Base-by-base conservation (phyloP, 495 filamentous ascomycete species). In the Podospora anserina region DNA sequence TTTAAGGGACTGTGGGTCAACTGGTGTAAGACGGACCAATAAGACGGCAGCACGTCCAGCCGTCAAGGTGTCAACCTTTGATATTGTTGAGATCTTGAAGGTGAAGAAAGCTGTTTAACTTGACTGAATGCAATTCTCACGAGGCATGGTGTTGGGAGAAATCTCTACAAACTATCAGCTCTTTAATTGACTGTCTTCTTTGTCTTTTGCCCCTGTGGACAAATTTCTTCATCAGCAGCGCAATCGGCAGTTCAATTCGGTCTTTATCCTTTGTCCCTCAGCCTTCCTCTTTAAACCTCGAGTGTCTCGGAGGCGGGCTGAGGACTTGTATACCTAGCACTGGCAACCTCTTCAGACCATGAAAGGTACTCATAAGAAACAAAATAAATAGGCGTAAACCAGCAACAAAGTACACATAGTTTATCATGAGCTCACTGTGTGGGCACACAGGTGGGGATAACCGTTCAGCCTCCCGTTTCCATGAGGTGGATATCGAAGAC, bases 121-220 rank as follows among this genome's bases (percentile, higher is more conserved):
- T 32, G 30, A 32, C 39, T 16, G 7, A 13, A 49, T 49, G 13
- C 2, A 49, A 49, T 49, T 49, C 13, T 16, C 39, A 13, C 39
- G 26, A 28, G 23, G 19, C 56, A 16, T 61, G 4, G 26, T 61
- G 4, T 32, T 28, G 58, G 27, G n/a, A 61, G 27, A 5, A 61
- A 27, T 18, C 27, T 27, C 23, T 11, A 61, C 27, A 19, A 19
- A 61, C 11, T 61, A 4, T 61, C 26, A 27, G 58, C 16, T 61
- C 26, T 5, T 1, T 7, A 26, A 61, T 13, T 28, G 23, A 9
- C 23, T 15, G 27, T 63, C 61, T 63, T 63, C 61, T 63, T 63
- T 63, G 30, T 63, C 18, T 18, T 32, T 20, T 39, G 28, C 61
- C 61, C 34, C 30, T 63, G 61, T 18, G 61, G 61, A 63, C 61